Evolutionary conservation across 108 stramenopile species (phyloP), one percentile per base, ranked within the genome.

Genomic region (Skeletonema marinoi): DNA sequence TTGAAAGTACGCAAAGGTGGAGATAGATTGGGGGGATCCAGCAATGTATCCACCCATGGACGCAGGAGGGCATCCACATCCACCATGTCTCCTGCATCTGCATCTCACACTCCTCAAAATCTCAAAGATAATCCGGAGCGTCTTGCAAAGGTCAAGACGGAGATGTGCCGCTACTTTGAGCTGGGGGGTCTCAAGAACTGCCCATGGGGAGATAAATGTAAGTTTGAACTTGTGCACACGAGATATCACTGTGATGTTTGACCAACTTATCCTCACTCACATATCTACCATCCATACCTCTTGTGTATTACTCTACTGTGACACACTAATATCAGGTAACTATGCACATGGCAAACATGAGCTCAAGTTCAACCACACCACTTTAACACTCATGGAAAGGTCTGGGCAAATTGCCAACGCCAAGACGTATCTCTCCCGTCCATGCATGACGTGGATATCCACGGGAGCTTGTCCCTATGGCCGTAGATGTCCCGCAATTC

Each of bases 311-410:
- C 54, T 32, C 17, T 32, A 5, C n/a, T 56, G 21, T 32, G 29
- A 33, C 48, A 29, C 25, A 32, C 5, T 12, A 11, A 5, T 35
- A 35, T 14, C 32, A 33, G 94, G 96, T 73, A 91, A 89, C 67
- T 96, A 91, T 68, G 96, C 96, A 7, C 96, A 96, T 78, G 93
- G 96, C 14, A 92, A 96, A 54, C 85, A 90, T 36, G 96, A 96
- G 61, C 82, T 96, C 13, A 88, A 94, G 66, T 88, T 87, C 65
- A 94, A 88, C 39, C 90, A 85, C 36, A 71, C 48, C 25, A 14
- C 48, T 33, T 14, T 96, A 13, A 75, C 87, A 70, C 92, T 93
- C 69, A 51, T 93, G 48, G 90, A 94, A 13, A 21, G 64, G 21
- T 89, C 85, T 12, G 90, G 90, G 0, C 60, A 91, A 60, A 82